A percentile compares a stretch with the other conserved stretches of the same genome.
Evolutionary conservation across 805 yeast species (phyloP).

Genomic region (Wickerhamiella parazyma): DNA sequence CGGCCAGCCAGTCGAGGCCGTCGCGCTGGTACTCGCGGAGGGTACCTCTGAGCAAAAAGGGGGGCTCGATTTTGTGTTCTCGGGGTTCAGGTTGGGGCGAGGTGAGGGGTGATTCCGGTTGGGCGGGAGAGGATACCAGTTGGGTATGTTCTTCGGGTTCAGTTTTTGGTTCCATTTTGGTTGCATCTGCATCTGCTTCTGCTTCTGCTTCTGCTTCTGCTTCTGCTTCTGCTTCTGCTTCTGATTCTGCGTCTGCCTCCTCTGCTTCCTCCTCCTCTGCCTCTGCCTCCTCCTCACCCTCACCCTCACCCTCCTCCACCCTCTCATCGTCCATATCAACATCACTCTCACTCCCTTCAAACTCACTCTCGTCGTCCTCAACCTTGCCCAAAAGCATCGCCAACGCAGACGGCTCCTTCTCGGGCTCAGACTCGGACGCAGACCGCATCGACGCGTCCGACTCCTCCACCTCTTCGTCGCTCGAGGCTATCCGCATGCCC

Average conservation of each 20-base stretch:
- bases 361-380: slow-evolving; percentile 6
- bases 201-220: slow-evolving; percentile 15
- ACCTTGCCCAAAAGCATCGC: slow-evolving; percentile 2
- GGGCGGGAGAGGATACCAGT: too few species aligned
- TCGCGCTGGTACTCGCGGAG: slow-evolving; percentile 87
- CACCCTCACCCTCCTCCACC: slow-evolving; percentile 22
- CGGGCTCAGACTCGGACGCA: slow-evolving; percentile 12
- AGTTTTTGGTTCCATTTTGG: too few species aligned
- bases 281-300: slow-evolving; percentile 29
- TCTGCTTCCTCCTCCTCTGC: slow-evolving; percentile 19
- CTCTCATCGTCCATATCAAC: slow-evolving; percentile 23
- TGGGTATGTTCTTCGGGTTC: too few species aligned
- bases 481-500: slow-evolving; percentile 4
- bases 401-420: neutral
- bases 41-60: slow-evolving; percentile 60
- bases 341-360: slow-evolving; percentile 5
- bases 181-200: neutral
- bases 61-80: slow-evolving; percentile 39
- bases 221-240: slow-evolving; percentile 24
- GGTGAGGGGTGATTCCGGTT: too few species aligned
- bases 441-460: neutral
- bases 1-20: slow-evolving; percentile 94
- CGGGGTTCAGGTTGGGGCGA: too few species aligned
- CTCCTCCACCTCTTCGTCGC: slow-evolving; percentile 12
- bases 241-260: too few species aligned